Evolutionary conservation across 371 early-diverging fungal genomes (phyloP), one percentile per base, ranked within the genome.

Genomic region (Mortierella sp.): DNA sequence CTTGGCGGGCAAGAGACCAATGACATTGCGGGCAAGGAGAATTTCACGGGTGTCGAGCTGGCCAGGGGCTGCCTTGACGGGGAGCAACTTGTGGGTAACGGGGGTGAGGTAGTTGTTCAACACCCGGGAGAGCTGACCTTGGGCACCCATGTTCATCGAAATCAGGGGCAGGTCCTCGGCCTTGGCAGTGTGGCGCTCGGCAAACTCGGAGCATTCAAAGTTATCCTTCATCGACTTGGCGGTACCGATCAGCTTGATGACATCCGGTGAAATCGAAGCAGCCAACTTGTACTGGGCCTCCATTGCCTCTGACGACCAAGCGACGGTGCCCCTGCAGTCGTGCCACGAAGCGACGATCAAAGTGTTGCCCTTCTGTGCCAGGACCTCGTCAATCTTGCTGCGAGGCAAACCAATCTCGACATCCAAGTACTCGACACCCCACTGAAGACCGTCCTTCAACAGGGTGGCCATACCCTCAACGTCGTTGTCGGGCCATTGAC

Each of bases 401-500:
- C 85, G 75, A 29, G 87, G 79, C 82, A 88, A 89, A 56, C 88
- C 86, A 29, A 97, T 91, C 83, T 99, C 98, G n/a, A 98, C 92
- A 84, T 98, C 99, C 35, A 99, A 83, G 78, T 96, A 97, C 86
- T 98, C 98, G 87, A 97, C 96, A 29, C 98, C 98, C 96, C 96
- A 96, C 73, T 93, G 91, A 41, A 95, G 79, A 38, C 96, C 99
- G 80, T 91, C 88, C 16, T 80, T 76, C 60, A 97, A 89, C 71
- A 98, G 89, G 35, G 71, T 56, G 4, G 91, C 90, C 92, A 94
- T 93, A 35, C 90, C 90, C 3, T 90, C 78, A 54, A 91, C 88
- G n/a, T 92, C 91, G 6, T 88, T 83, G 60, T 94, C 94, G 12
- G 97, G 92, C 90, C 96, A 98, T 10, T 90, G 91, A 27, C 99